Evolutionary conservation across 352 stramenopile genomes (phyloP).

Genomic region (Phytophthora chlamydospora): DNA sequence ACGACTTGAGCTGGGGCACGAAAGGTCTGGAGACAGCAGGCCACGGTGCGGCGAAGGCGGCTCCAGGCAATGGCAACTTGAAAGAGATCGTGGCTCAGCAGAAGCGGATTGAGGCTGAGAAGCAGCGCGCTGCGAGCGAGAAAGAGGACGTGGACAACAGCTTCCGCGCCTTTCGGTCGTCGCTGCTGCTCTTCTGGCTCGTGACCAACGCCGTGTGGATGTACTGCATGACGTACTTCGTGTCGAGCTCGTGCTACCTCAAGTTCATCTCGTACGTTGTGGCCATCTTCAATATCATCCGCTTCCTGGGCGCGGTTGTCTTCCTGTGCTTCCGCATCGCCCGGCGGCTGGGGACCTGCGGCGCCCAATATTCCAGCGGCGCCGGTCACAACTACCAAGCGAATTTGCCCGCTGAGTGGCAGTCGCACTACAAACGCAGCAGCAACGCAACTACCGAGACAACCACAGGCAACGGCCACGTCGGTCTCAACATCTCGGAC

Average conservation of each 20-base stretch:
- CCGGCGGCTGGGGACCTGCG: conserved; percentile 29
- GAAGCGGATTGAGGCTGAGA: conserved; percentile 46
- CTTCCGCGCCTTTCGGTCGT: conserved; percentile 52
- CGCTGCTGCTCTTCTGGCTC: conserved; percentile 58
- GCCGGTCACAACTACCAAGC: conserved; percentile 20
- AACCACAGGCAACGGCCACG: conserved; percentile 8
- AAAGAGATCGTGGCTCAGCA: conserved; percentile 62
- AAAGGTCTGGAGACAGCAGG: conserved; percentile 48
- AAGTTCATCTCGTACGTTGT: conserved; percentile 52
- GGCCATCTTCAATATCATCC: conserved; percentile 51
- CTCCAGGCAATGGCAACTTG: conserved; percentile 28
- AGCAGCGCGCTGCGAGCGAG: conserved; percentile 36
- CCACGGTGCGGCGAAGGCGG: conserved; percentile 2
- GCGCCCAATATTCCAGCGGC: neutral
- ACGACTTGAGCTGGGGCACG: conserved; percentile 82
- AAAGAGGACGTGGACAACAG: conserved; percentile 64
- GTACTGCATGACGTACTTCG: conserved; percentile 49
- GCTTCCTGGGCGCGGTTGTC: conserved; percentile 41
- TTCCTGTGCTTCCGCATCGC: conserved; percentile 48
- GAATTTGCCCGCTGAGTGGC: conserved; percentile 27
- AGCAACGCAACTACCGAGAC: conserved; percentile 19
- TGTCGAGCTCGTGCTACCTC: conserved; percentile 57
- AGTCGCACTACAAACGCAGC: conserved; percentile 35
- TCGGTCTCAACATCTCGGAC: conserved; percentile 9
- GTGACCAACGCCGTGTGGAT: conserved; percentile 54